Conservation (phyloP, 1,139 yeast genomes). For the Yamadazyma triangularis region DNA sequence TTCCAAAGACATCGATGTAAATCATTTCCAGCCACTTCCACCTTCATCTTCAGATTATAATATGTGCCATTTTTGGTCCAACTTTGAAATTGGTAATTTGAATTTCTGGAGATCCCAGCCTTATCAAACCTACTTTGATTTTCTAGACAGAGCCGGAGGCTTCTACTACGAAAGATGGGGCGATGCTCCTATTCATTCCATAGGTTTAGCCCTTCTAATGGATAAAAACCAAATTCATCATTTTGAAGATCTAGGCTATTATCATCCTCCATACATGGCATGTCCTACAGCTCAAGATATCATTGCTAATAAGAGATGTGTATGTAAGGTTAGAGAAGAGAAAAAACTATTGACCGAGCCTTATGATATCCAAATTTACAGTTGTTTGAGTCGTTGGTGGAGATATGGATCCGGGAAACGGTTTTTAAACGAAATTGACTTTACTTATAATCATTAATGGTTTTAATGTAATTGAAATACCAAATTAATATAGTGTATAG, state of each 20-base stretch:
- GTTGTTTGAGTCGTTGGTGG: slow-evolving; percentile 90
- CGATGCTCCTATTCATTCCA: slow-evolving; percentile 93
- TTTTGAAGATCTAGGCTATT: slow-evolving; percentile 88
- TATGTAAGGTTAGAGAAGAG: slow-evolving; percentile 47
- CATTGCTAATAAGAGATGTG: slow-evolving; percentile 59
- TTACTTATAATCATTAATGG: slow-evolving; percentile 4
- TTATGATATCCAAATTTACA: slow-evolving; percentile 57
- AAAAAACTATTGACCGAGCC: slow-evolving; percentile 32
- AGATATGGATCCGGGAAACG: slow-evolving; percentile 56
- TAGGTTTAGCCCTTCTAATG: slow-evolving; percentile 65
- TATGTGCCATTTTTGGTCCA: slow-evolving; percentile 93
- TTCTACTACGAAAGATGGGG: slow-evolving; percentile 97
- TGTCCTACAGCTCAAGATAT: slow-evolving; percentile 64
- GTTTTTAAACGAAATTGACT: slow-evolving; percentile 38
- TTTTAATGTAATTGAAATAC: no score
- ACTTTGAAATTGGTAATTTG: slow-evolving; percentile 82
- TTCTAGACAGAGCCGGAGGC: slow-evolving; percentile 71
- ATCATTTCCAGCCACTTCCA: slow-evolving; percentile 13
- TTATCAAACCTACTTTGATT: slow-evolving; percentile 65
- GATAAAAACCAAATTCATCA: slow-evolving; percentile 72
- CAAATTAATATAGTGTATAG: no score
- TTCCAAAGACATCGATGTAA: slow-evolving; percentile 45
- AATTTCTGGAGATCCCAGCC: slow-evolving; percentile 73
- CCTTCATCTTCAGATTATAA: slow-evolving; percentile 56
- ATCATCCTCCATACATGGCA: slow-evolving; percentile 74